Percentiles rank a stretch among this genome's conserved stretches.
These are phyloP conservation scores for Arctium minus DNA, from an alignment of 129 eudicot species.

Conservation along the genomic window DNA sequence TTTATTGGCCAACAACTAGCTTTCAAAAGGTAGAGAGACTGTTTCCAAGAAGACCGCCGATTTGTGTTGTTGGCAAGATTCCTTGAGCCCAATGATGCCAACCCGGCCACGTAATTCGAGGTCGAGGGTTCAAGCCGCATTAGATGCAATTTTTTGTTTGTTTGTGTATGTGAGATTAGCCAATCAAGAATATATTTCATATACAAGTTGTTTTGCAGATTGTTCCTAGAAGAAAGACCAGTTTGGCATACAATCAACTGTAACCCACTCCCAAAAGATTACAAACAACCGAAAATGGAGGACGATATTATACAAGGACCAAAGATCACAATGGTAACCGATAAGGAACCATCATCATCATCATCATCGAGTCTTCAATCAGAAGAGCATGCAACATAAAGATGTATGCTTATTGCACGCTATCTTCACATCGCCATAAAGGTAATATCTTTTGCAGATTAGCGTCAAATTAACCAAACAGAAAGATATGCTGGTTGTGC, in stretches of 20 bases:
- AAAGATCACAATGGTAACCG: conserved; percentile 58
- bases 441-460: background rate
- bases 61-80: too few species aligned
- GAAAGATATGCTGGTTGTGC: background rate
- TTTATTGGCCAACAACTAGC: background rate
- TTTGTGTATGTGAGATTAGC: background rate
- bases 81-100: too few species aligned
- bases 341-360: conserved; percentile 27
- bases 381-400: conserved; percentile 56
- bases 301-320: conserved; percentile 26
- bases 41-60: background rate
- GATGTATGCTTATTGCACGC: background rate
- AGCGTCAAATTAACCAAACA: background rate
- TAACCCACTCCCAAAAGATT: conserved; percentile 66
- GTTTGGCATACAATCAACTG: conserved; percentile 89
- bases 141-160: background rate
- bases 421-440: background rate
- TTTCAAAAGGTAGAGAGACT: background rate
- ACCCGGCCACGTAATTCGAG: too few species aligned
- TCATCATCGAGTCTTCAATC: conserved; percentile 17
- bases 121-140: too few species aligned
- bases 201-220: conserved; percentile 38
- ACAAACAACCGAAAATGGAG: conserved; percentile 47
- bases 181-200: background rate
- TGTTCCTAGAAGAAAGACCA: conserved; percentile 88